Conservation (phyloP, 2,329 filamentous ascomycete species). For the Ilyonectria mors-panacis region DNA sequence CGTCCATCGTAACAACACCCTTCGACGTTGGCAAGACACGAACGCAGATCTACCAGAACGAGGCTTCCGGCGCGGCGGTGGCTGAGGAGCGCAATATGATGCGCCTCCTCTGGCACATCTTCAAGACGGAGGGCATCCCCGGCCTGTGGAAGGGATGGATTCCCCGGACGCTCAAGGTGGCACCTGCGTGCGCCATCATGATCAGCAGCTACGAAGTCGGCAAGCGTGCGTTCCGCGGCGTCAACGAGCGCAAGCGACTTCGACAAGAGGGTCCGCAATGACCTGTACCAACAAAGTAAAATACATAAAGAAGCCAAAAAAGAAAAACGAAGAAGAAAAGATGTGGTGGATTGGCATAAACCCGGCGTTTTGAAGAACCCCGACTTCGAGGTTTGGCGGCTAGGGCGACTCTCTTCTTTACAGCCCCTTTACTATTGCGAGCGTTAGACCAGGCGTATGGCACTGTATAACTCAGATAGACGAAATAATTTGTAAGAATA, state of each 20-base stretch:
- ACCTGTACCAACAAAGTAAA: background rate
- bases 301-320: background rate
- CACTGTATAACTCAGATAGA: conserved; percentile 40
- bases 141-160: conserved; percentile 95
- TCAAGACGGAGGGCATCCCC: conserved; percentile 82
- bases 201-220: conserved; percentile 98
- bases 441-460: conserved; percentile 39
- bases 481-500: conserved; percentile 45
- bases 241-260: conserved; percentile 70
- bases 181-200: conserved; percentile 98
- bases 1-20: conserved; percentile 90
- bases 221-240: conserved; percentile 85
- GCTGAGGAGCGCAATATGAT: conserved; percentile 87
- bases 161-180: conserved; percentile 92
- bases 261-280: conserved; percentile 19
- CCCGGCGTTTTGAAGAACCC: conserved; percentile 38
- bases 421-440: conserved; percentile 21
- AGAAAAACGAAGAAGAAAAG: background rate
- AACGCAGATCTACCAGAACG: conserved; percentile 84
- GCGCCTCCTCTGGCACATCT: conserved; percentile 91
- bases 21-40: conserved; percentile 99
- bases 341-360: conserved; percentile 33
- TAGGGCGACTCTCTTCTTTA: conserved; percentile 21
- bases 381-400: conserved; percentile 12
- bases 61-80: conserved; percentile 53